Percentiles rank a stretch among this genome's conserved stretches.
Conservation (phyloP, 2,329 filamentous ascomycete genomes). For the Myriosclerotinia duriaeana region DNA sequence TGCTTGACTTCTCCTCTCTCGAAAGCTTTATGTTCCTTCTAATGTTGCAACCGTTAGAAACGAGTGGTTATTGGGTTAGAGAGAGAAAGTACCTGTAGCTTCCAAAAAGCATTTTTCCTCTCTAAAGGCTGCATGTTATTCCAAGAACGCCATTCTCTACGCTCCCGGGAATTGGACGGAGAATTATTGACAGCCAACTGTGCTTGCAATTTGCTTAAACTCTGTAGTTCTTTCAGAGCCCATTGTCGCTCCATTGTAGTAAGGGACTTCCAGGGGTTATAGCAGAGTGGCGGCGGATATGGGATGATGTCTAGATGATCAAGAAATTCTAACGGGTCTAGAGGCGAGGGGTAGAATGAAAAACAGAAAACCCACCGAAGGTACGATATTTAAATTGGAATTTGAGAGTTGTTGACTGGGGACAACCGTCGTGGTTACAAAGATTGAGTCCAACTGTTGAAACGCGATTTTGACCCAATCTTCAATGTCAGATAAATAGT, state of each 20-base stretch:
- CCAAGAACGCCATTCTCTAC: slow-evolving; percentile 22
- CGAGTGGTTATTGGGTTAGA: not conserved
- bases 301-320: slow-evolving; percentile 1
- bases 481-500: not conserved
- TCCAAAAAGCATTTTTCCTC: not conserved
- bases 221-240: slow-evolving; percentile 13
- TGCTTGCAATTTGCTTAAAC: not conserved
- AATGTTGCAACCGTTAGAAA: not conserved
- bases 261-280: slow-evolving; percentile 20
- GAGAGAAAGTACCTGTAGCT: slow-evolving; percentile 15
- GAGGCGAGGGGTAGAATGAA: not conserved
- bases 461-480: not conserved
- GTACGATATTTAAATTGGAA: not conserved
- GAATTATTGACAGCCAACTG: not conserved
- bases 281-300: slow-evolving; percentile 13
- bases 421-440: not conserved
- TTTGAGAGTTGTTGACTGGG: not conserved
- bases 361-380: not conserved
- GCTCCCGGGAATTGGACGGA: not conserved
- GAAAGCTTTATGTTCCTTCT: not conserved
- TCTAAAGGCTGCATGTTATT: slow-evolving; percentile 11
- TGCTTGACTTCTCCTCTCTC: not conserved
- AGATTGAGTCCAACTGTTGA: not conserved
- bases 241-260: not conserved
- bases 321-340: not conserved